Conservation (phyloP, 139 green algal genomes). For the Chlamydomonas incerta region DNA sequence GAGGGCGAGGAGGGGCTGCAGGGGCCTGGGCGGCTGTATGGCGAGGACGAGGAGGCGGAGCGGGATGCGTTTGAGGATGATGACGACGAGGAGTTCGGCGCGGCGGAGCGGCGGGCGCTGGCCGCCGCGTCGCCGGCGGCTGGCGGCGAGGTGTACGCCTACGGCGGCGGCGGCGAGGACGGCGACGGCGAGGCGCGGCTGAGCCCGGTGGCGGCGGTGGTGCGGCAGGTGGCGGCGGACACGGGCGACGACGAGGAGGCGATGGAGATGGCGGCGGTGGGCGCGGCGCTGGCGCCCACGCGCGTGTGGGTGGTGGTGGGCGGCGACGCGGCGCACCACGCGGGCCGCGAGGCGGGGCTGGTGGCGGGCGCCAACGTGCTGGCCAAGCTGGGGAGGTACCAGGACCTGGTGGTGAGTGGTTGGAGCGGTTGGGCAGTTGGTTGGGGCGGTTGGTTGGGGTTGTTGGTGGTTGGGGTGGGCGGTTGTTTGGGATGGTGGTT, state of each 20-base stretch:
- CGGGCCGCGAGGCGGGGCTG: constrained; percentile 60
- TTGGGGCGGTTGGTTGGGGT: not conserved
- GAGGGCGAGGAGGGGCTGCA: constrained; percentile 18
- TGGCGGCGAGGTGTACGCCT: no score
- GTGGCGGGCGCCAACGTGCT: constrained; percentile 36
- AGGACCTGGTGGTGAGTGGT: constrained; percentile 40
- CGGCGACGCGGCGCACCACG: constrained; percentile 53
- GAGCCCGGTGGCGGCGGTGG: not conserved
- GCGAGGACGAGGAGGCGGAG: not conserved
- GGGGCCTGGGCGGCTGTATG: no score
- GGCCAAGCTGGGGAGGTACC: constrained; percentile 45
- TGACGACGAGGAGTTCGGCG: not conserved
- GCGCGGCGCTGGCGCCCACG: constrained; percentile 2
- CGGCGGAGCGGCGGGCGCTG: not conserved
- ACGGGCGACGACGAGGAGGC: not conserved
- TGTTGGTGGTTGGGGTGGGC: not conserved
- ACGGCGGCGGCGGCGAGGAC: no score
- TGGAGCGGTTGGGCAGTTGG: not conserved
- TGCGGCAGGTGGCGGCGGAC: not conserved
- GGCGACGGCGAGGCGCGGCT: not conserved
- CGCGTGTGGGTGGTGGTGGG: constrained; percentile 83
- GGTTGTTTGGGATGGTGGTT: not conserved
- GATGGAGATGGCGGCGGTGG: constrained; percentile 18
- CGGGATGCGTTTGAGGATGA: no score
- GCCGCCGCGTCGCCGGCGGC: not conserved